Conservation (phyloP, 805 yeast genomes). For the Suhomyces kilbournensis region DNA sequence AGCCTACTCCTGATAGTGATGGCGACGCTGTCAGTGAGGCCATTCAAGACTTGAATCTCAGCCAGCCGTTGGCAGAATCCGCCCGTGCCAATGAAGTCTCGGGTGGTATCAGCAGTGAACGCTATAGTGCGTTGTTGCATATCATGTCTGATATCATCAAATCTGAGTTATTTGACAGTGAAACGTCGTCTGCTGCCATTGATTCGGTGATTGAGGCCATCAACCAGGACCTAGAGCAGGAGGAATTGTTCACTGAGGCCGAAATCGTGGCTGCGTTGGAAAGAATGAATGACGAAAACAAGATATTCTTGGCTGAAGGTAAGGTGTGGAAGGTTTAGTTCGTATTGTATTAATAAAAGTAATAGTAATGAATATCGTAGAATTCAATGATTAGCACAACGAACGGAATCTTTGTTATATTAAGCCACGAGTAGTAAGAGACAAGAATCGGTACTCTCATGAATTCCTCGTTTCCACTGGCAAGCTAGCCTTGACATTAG, state of each 20-base stretch:
- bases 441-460: too few relatives aligned
- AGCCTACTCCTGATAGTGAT: conserved; percentile 8
- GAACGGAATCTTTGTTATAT: too few relatives aligned
- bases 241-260: conserved; percentile 29
- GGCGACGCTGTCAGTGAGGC: conserved; percentile 1
- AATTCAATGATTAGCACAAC: too few relatives aligned
- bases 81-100: conserved; percentile 18
- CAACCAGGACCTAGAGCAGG: conserved; percentile 38
- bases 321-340: conserved; percentile 20
- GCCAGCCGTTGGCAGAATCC: conserved; percentile 25
- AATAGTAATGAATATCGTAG: too few relatives aligned
- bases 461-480: too few relatives aligned
- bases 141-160: conserved; percentile 31
- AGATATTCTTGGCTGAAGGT: conserved; percentile 37
- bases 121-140: conserved; percentile 29
- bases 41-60: conserved; percentile 2
- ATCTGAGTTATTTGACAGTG: conserved; percentile 32
- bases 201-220: conserved; percentile 31
- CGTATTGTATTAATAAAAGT: not conserved
- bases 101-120: conserved; percentile 27
- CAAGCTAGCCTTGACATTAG: too few relatives aligned
- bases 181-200: conserved; percentile 28
- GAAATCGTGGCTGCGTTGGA: conserved; percentile 33
- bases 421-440: too few relatives aligned
- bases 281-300: conserved; percentile 34